phyloP scores from a whole-genome alignment of 306 rosid species.

The Neltuma alba region DNA sequence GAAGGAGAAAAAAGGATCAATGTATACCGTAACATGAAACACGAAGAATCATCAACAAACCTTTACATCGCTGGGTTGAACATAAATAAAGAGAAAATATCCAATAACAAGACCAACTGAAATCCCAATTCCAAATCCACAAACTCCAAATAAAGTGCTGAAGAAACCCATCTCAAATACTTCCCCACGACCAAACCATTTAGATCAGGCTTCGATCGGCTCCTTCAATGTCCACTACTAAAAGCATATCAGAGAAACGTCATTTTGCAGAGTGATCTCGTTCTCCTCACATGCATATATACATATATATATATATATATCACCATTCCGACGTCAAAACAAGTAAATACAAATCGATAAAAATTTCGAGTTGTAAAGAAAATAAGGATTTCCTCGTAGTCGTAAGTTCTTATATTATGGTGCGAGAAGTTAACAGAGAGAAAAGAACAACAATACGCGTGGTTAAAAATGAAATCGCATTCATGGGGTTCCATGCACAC shows the following conservation, averaged over 20 bases:
- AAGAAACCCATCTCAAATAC: constrained; percentile 69
- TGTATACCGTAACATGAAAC: neutral
- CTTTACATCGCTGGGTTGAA: constrained; percentile 73
- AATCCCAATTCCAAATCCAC: constrained; percentile 87
- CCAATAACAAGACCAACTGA: constrained; percentile 75
- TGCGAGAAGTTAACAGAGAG: neutral
- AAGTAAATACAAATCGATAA: neutral
- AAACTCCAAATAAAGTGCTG: constrained; percentile 69
- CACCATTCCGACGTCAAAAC: neutral
- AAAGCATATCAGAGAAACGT: neutral
- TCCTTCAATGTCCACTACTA: neutral
- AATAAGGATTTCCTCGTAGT: neutral
- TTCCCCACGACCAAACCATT: neutral
- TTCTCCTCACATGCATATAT: constrained; percentile 16
- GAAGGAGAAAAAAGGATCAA: neutral
- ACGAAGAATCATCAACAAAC: constrained; percentile 29
- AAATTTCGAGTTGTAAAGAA: neutral
- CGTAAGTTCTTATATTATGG: neutral
- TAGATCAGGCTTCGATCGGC: constrained; percentile 40
- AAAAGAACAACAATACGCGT: no score
- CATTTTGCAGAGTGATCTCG: constrained; percentile 20
- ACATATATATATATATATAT: no score
- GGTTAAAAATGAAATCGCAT: neutral
- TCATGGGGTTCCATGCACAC: neutral
- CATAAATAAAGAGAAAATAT: constrained; percentile 78